A percentile compares a stretch with the other conserved stretches of the same genome.
Conservation (phyloP, 768 basidiomycete species). For the Lepiota subincarnata region DNA sequence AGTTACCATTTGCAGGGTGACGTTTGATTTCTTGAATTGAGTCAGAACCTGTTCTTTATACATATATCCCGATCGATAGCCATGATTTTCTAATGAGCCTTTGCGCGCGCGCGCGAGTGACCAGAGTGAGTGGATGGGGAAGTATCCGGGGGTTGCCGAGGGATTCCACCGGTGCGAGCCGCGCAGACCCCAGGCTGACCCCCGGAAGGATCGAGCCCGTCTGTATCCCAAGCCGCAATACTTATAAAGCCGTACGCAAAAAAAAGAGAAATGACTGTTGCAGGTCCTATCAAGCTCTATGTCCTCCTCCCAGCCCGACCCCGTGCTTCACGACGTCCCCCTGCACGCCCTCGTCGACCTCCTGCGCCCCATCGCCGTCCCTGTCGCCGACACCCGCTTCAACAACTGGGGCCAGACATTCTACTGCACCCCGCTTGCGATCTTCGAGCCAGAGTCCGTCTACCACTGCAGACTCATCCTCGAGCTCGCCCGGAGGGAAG, state of each 20-base stretch:
- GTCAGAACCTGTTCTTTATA: not conserved
- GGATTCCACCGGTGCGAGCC: conserved; percentile 16
- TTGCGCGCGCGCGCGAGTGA: not conserved
- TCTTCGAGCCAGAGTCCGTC: conserved; percentile 73
- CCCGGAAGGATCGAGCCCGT: conserved; percentile 21
- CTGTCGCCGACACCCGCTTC: conserved; percentile 46
- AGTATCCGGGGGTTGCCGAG: conserved; percentile 7
- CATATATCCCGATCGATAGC: conserved; percentile 4
- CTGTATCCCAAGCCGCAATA: conserved; percentile 19
- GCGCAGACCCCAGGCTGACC: conserved; percentile 6
- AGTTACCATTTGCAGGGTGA: conserved; percentile 31
- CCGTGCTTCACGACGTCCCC: conserved; percentile 35
- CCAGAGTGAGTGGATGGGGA: not conserved
- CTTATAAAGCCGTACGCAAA: conserved; percentile 33
- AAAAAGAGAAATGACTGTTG: conserved; percentile 22
- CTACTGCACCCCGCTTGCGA: conserved; percentile 56
- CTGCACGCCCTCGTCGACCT: conserved; percentile 45
- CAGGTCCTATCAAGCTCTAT: conserved; percentile 28
- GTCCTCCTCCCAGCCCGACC: conserved; percentile 29
- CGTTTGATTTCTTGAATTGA: conserved; percentile 44
- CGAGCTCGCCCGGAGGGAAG: conserved; percentile 74
- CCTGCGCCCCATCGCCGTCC: conserved; percentile 53
- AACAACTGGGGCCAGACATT: conserved; percentile 88
- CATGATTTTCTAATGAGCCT: conserved; percentile 12
- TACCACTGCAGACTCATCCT: conserved; percentile 71